Base-by-base conservation (phyloP, 2,329 filamentous ascomycete genomes). In the Mariannaea elegans region DNA sequence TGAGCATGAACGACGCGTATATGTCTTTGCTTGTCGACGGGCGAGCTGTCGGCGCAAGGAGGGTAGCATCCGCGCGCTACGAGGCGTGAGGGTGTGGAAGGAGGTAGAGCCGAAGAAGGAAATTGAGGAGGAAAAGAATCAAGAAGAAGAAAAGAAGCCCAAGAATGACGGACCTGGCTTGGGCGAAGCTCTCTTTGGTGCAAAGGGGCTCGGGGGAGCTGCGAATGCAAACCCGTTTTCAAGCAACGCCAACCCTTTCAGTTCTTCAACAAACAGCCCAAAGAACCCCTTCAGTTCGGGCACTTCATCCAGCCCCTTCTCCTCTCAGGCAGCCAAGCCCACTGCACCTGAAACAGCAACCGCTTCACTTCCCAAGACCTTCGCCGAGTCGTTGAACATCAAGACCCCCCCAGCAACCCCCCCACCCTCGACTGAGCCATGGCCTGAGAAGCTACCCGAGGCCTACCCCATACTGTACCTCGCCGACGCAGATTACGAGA, bases 401-500 rank as follows among this genome's bases (percentile, higher is more conserved):
- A 93, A 94, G 75, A 82, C 80, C 61, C 71, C 79, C 7, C 77
- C 80, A 18, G 61, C 73, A 14, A 55, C 58, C 16, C 69, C 65
- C 4, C 67, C 71, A 34, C 72, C 67, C 3, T 70, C 86, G 0
- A 78, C 84, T 1, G 86, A 93, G 66, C 90, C 92, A 8, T 98
- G 94, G 94, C 94, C 94, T 1, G 73, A 83, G 12, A 78, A 82
- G 36, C 89, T 91, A 66, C 91, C 92, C 0, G 62, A 81, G 1
- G 81, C 93, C 0, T 98, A 94, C 76, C 90, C 92, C 1, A 79
- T 85, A 27, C 91, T 90, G 72, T 92, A 93, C 79, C 87, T 94
- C 42, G 83, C 90, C 49, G 95, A 98, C 68, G 94, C 94, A 50
- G 94, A 97, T 72, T 97, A 92, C 77, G 95, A 99, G 76, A 91